Conservation (phyloP, 345 rosid species). For the Sisymbrium irio region DNA sequence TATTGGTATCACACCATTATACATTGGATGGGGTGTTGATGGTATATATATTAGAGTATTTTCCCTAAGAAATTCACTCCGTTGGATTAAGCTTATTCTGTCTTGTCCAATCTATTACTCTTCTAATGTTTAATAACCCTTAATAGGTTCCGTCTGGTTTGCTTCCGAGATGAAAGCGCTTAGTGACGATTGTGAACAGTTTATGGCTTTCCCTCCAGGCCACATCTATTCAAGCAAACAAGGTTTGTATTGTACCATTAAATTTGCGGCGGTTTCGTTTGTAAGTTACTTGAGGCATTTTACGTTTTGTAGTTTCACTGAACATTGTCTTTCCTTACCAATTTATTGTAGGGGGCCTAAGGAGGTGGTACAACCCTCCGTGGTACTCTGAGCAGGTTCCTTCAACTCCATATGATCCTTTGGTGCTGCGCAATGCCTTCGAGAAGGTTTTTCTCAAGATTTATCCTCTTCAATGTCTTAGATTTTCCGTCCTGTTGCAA, state of each 20-base stretch:
- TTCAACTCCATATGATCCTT: constrained; percentile 65
- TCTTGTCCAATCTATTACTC: not conserved
- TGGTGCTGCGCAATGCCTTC: constrained; percentile 50
- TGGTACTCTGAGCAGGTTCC: constrained; percentile 71
- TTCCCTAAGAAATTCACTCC: not conserved
- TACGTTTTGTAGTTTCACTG: not conserved
- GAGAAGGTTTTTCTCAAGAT: constrained; percentile 49
- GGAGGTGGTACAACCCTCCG: constrained; percentile 77
- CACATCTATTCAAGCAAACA: constrained; percentile 78
- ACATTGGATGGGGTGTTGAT: constrained; percentile 87
- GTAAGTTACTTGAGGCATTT: not conserved
- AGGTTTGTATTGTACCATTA: constrained; percentile 43
- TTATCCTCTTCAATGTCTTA: not conserved
- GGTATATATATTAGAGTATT: constrained; percentile 35
- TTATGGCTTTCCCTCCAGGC: constrained; percentile 70
- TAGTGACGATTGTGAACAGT: constrained; percentile 80
- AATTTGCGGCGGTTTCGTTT: not conserved
- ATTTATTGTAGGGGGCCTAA: constrained; percentile 50
- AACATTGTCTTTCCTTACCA: not conserved
- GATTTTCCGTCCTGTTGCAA: not conserved
- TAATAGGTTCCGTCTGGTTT: constrained; percentile 77
- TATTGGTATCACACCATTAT: constrained; percentile 68
- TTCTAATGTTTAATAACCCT: not conserved
- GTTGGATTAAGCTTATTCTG: not conserved
- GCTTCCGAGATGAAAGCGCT: constrained; percentile 92